Base-by-base conservation (phyloP, 495 filamentous ascomycete species). In the Xylaria palmicola region DNA sequence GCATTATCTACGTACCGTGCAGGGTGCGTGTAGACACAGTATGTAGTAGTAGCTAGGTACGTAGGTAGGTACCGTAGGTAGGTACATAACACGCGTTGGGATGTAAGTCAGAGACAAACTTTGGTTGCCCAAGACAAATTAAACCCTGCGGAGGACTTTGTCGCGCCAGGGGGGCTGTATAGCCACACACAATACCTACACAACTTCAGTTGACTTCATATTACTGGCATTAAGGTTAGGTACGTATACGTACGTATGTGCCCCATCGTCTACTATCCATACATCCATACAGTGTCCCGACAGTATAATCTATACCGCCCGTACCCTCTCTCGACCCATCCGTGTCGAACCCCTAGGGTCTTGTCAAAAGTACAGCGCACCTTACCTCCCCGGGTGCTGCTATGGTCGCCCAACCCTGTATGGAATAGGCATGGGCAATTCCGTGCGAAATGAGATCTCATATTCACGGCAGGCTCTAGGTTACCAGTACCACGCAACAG, bases 111-210 rank as follows among this genome's bases (percentile, higher is more conserved):
- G 22, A 49, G 32, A 55, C 55, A 53, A 20, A 30, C 49, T 32
- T 32, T 53, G 29, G 43, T 24, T 44, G 8, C 44, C 39, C 41
- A 62, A 49, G 44, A 62, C 53, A 56, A 62, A 62, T 56, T 62
- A 52, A 60, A 60, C 57, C 44, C 59, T 62, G 60, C 60, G 43
- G 30, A 41, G 60, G 60, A 62, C 60, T 62, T 62, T 61, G 48
- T 53, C 36, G 20, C 5, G 57, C 37, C 57, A 39, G 36, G 60
- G 60, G 60, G 44, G 17, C 17, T 22, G 20, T 48, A 47, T 32
- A 48, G 22, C 50, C 29, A 62, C 32, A 45, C 30, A 57, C 47
- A 5, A 54, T 49, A 7, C 19, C 56, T 49, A 30, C 29, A 34
- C 19, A 5, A 29, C 29, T 37, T 30, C 45, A 22, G n/a, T n/a